Percentiles rank a stretch among this genome's conserved stretches.
These are phyloP conservation scores for Eutypa lata DNA, from an alignment of 2,329 filamentous ascomycete genomes.

Conservation along the genomic window DNA sequence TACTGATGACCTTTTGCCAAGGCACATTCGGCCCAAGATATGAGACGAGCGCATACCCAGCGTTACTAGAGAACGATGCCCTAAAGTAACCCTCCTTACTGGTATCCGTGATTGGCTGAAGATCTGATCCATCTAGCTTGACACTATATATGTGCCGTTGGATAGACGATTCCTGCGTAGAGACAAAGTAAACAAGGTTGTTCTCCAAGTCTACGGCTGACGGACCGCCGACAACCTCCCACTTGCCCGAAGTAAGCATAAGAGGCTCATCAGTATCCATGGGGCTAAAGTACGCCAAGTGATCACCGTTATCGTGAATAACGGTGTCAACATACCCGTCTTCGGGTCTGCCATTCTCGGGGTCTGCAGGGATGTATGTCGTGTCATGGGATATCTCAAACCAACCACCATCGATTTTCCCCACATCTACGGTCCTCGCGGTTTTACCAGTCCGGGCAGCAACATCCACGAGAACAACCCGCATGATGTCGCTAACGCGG, in stretches of 20 bases:
- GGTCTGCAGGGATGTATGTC: constrained; percentile 80
- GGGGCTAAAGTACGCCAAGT: constrained; percentile 89
- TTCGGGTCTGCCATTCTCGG: constrained; percentile 67
- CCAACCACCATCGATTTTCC: constrained; percentile 90
- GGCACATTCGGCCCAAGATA: constrained; percentile 84
- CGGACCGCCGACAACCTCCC: constrained; percentile 87
- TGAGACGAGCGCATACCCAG: constrained; percentile 78
- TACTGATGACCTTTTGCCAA: constrained; percentile 87
- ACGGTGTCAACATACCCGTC: constrained; percentile 94
- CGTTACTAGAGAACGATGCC: constrained; percentile 78
- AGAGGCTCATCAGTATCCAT: constrained; percentile 78
- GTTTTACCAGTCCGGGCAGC: constrained; percentile 68
- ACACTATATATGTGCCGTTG: constrained; percentile 92
- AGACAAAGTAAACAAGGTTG: constrained; percentile 87
- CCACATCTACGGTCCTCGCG: constrained; percentile 75
- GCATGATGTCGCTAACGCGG: constrained; percentile 86
- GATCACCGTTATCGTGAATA: constrained; percentile 82
- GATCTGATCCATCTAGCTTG: constrained; percentile 71
- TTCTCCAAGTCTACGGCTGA: constrained; percentile 79
- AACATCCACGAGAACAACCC: constrained; percentile 83
- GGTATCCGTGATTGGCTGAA: constrained; percentile 72
- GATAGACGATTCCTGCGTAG: constrained; percentile 81
- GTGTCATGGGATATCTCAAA: constrained; percentile 90
- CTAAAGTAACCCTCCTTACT: constrained; percentile 73
- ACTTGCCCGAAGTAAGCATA: constrained; percentile 82